phyloP scores from a whole-genome alignment of 2,329 filamentous ascomycete genomes.

The Aschersonia sp. region DNA sequence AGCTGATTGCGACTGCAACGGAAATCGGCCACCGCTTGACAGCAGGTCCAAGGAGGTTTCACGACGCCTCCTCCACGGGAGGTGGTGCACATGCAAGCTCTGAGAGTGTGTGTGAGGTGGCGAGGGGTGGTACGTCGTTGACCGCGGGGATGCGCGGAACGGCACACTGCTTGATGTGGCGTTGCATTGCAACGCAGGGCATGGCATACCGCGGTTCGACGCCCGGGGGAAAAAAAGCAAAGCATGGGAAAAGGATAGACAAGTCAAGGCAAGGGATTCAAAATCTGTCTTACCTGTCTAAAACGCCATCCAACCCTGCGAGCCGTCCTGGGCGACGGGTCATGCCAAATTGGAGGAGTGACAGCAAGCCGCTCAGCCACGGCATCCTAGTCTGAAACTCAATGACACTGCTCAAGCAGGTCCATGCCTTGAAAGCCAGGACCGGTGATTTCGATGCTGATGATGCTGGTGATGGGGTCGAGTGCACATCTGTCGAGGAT shows the following conservation, averaged over 20 bases:
- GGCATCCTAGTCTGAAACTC: constrained; percentile 74
- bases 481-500: not conserved
- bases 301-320: constrained; percentile 57
- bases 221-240: not conserved
- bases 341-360: constrained; percentile 60
- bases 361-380: constrained; percentile 66
- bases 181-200: not conserved
- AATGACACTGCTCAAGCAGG: constrained; percentile 55
- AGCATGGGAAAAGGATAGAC: constrained; percentile 2
- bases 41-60: too few species aligned
- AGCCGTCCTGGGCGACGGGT: constrained; percentile 61
- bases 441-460: constrained; percentile 41
- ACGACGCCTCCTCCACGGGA: too few species aligned
- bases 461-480: not conserved
- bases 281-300: constrained; percentile 67
- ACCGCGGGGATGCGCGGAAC: constrained; percentile 27
- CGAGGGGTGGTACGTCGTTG: constrained; percentile 5
- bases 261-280: constrained; percentile 3
- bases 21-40: too few species aligned
- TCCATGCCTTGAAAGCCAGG: constrained; percentile 63
- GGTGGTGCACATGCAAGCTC: too few species aligned
- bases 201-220: not conserved
- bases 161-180: too few species aligned
- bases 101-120: too few species aligned
- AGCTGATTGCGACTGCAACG: too few species aligned